A percentile compares a stretch with the other conserved stretches of the same genome.
Evolutionary conservation across 768 basidiomycete genomes (phyloP).

Genomic region (Podaxis sp.): DNA sequence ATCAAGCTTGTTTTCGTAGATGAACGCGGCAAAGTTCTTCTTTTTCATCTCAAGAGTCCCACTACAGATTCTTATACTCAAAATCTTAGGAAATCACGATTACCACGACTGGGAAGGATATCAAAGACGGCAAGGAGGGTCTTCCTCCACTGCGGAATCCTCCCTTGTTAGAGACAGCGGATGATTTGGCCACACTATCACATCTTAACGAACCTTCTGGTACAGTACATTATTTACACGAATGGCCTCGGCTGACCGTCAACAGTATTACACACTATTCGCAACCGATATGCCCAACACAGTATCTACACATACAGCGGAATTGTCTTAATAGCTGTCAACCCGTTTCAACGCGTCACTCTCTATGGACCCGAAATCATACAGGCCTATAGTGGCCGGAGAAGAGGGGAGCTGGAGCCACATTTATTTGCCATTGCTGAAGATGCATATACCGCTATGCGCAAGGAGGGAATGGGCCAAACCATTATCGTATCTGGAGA

Average conservation of each 20-base stretch:
- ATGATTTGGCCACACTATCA: slow-evolving; percentile 96
- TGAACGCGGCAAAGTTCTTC: slow-evolving; percentile 83
- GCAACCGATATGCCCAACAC: slow-evolving; percentile 94
- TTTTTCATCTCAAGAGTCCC: slow-evolving; percentile 13
- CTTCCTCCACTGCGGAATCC: slow-evolving; percentile 96
- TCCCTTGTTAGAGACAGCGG: slow-evolving; percentile 91
- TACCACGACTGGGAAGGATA: slow-evolving; percentile 74
- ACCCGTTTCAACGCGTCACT: slow-evolving; percentile 96
- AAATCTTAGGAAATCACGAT: slow-evolving; percentile 65
- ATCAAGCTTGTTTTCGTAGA: slow-evolving; percentile 85
- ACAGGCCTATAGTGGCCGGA: slow-evolving; percentile 90
- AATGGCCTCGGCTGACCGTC: slow-evolving; percentile 1
- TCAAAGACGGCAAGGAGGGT: slow-evolving; percentile 73
- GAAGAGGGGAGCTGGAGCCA: slow-evolving; percentile 93
- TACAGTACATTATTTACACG: slow-evolving; percentile 27
- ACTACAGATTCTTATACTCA: slow-evolving; percentile 10
- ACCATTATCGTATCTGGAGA: slow-evolving; percentile 99
- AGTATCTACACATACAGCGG: slow-evolving; percentile 99
- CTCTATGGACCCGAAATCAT: slow-evolving; percentile 97
- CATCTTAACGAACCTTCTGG: slow-evolving; percentile 98
- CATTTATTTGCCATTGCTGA: slow-evolving; percentile 99
- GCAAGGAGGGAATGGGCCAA: slow-evolving; percentile 89
- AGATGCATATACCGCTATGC: slow-evolving; percentile 98
- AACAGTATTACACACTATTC: slow-evolving; percentile 91
- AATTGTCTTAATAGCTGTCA: slow-evolving; percentile 97